Conservation (phyloP, 768 basidiomycete species). For the Candolleomyces eurysporus region DNA sequence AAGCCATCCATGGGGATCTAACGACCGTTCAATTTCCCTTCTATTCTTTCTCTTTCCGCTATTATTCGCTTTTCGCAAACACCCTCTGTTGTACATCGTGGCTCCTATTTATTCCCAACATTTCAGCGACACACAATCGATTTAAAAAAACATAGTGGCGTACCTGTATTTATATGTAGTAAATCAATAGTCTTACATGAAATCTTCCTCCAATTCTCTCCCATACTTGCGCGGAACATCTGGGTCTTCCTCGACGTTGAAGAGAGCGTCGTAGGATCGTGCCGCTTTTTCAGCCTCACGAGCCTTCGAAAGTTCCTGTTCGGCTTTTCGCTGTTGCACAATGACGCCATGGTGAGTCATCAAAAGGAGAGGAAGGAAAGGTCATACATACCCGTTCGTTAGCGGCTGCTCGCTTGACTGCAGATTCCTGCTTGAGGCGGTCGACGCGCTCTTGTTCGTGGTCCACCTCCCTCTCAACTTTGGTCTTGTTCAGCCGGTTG, state of each 20-base stretch:
- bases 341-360: neutral
- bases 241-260: conserved; percentile 62
- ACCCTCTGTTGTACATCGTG: neutral
- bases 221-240: conserved; percentile 54
- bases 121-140: too few species aligned
- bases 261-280: conserved; percentile 81
- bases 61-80: neutral
- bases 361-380: neutral
- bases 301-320: conserved; percentile 66
- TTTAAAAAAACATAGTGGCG: neutral
- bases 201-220: conserved; percentile 82
- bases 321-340: conserved; percentile 66
- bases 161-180: neutral
- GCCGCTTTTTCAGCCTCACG: conserved; percentile 88
- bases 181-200: conserved; percentile 56
- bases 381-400: conserved; percentile 56
- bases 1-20: conserved; percentile 18
- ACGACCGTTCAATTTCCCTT: too few species aligned
- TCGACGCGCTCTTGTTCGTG: conserved; percentile 89
- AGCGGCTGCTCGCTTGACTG: conserved; percentile 57
- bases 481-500: conserved; percentile 93
- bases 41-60: neutral
- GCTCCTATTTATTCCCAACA: too few species aligned
- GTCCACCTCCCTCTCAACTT: conserved; percentile 78
- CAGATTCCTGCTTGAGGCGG: conserved; percentile 74